Percentiles rank a stretch among this genome's conserved stretches.
These are phyloP conservation scores for Calonectria henricotiae DNA, from an alignment of 2,329 filamentous ascomycete species.

Conservation along the genomic window DNA sequence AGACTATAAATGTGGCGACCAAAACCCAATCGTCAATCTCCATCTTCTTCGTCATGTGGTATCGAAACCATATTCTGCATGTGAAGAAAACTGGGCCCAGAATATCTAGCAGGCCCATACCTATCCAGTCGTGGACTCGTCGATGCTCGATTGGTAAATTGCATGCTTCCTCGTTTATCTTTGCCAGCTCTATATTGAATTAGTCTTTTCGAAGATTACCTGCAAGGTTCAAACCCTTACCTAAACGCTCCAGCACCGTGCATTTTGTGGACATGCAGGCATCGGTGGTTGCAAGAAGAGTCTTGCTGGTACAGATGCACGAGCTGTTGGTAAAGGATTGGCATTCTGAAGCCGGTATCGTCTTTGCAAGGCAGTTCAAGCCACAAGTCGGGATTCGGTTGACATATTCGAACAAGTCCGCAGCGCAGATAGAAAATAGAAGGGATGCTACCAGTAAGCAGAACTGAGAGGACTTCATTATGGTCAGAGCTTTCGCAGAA, in stretches of 20 bases:
- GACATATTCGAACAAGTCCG: neutral
- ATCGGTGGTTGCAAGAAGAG: neutral
- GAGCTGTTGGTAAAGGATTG: neutral
- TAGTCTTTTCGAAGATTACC: neutral
- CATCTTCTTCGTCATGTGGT: constrained; percentile 8
- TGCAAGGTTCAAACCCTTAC: neutral
- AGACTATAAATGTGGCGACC: constrained; percentile 7
- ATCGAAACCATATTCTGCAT: constrained; percentile 13
- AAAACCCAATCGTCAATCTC: constrained; percentile 12
- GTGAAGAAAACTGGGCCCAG: constrained; percentile 8
- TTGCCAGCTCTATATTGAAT: constrained; percentile 1
- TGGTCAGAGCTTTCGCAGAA: neutral
- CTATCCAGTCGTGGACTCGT: constrained; percentile 6
- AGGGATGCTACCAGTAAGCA: neutral
- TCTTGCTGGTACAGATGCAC: neutral
- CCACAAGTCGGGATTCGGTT: neutral
- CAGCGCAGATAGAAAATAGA: neutral
- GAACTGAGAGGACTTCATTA: neutral
- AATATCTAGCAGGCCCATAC: constrained; percentile 10
- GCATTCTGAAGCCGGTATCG: constrained; percentile 15
- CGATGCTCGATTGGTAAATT: neutral
- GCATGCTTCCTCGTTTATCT: constrained; percentile 8
- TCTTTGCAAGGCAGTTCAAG: neutral
- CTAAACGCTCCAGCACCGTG: neutral
- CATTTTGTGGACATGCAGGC: neutral